Evolutionary conservation across 2,329 filamentous ascomycete species (phyloP).

Genomic region (Davidsoniella virescens): DNA sequence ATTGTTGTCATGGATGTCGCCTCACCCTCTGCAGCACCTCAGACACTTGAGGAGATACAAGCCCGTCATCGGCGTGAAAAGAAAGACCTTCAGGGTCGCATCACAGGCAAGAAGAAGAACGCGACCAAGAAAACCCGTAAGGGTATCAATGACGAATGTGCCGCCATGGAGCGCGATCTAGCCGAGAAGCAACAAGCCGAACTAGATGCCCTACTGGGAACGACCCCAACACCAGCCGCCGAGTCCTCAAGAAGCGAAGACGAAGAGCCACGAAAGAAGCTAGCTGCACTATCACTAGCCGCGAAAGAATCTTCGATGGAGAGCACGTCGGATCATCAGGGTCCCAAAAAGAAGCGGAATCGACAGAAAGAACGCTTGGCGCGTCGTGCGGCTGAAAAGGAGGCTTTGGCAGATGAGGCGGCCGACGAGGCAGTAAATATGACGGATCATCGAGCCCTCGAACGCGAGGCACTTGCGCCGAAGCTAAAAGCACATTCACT

Average conservation of each 20-base stretch:
- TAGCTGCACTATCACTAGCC: slow-evolving; percentile 14
- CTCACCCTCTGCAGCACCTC: slow-evolving; percentile 17
- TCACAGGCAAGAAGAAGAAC: slow-evolving; percentile 93
- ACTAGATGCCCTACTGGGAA: slow-evolving; percentile 24
- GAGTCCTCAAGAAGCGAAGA: slow-evolving; percentile 16
- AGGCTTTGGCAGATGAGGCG: slow-evolving; percentile 43
- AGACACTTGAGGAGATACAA: slow-evolving; percentile 57
- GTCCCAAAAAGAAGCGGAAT: slow-evolving; percentile 56
- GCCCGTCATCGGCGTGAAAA: slow-evolving; percentile 75
- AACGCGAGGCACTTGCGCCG: slow-evolving; percentile 53
- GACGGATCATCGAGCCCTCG: slow-evolving; percentile 54
- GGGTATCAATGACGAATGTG: slow-evolving; percentile 61
- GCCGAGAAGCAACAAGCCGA: slow-evolving; percentile 52
- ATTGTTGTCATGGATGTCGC: background rate
- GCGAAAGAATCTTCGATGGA: background rate
- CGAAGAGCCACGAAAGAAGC: slow-evolving; percentile 13
- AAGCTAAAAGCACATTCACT: slow-evolving; percentile 49
- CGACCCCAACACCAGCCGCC: background rate
- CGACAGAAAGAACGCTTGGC: slow-evolving; percentile 83
- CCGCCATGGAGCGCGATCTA: slow-evolving; percentile 48
- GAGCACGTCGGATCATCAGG: slow-evolving; percentile 11
- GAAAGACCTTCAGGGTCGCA: slow-evolving; percentile 66
- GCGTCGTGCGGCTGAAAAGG: slow-evolving; percentile 70
- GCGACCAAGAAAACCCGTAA: slow-evolving; percentile 76
- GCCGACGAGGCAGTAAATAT: slow-evolving; percentile 58